Conservation (phyloP, 345 rosid species). For the Boechera divaricarpa region DNA sequence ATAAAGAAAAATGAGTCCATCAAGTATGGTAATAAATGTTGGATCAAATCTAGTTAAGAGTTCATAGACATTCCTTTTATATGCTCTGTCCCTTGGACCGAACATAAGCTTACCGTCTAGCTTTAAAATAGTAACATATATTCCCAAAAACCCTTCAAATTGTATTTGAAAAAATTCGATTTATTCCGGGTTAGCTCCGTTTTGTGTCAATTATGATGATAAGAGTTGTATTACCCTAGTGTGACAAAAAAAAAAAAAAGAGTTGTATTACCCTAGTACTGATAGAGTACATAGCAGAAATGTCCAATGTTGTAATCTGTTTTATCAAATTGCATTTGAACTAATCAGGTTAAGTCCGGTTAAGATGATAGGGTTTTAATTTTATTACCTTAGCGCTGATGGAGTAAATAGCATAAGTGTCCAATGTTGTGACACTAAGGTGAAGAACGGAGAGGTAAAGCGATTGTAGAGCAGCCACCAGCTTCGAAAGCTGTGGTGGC, state of each 20-base stretch:
- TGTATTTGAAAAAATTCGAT: slow-evolving; percentile 5
- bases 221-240: slow-evolving; percentile 53
- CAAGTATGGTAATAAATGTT: slow-evolving; percentile 39
- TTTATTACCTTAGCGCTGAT: slow-evolving; percentile 76
- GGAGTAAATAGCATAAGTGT: slow-evolving; percentile 67
- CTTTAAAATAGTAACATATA: slow-evolving; percentile 11
- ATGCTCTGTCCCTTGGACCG: slow-evolving; percentile 26
- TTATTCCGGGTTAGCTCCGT: slow-evolving; percentile 12
- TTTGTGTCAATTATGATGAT: background rate
- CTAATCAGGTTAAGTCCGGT: background rate
- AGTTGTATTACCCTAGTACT: slow-evolving; percentile 57
- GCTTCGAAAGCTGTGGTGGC: slow-evolving; percentile 59
- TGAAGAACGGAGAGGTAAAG: slow-evolving; percentile 77
- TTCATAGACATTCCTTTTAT: slow-evolving; percentile 42
- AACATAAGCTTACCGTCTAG: slow-evolving; percentile 7
- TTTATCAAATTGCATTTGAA: background rate
- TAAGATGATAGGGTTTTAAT: slow-evolving; percentile 9
- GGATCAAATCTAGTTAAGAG: slow-evolving; percentile 42
- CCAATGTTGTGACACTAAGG: slow-evolving; percentile 66
- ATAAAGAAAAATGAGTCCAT: background rate
- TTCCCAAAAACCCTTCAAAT: slow-evolving; percentile 13
- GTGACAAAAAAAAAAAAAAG: background rate
- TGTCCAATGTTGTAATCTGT: slow-evolving; percentile 51
- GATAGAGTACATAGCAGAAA: slow-evolving; percentile 57
- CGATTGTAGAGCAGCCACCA: slow-evolving; percentile 65